Conservation (phyloP, 2,329 filamentous ascomycete species). For the Hypomyces rosellus region DNA sequence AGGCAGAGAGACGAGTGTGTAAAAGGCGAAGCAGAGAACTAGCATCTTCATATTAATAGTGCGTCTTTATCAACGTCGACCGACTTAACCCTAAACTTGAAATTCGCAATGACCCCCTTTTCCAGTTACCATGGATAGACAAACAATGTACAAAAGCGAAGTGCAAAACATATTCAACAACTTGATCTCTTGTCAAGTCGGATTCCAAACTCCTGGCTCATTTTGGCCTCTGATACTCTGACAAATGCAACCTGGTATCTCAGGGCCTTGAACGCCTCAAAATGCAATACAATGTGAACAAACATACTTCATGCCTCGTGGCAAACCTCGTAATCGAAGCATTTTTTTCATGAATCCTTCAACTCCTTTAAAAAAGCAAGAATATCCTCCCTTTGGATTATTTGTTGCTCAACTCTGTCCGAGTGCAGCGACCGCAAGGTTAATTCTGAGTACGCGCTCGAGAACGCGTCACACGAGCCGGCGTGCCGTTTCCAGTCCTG, state of each 20-base stretch:
- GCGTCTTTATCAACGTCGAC: no score
- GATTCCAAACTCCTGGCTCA: not conserved
- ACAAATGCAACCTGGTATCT: conserved; percentile 9
- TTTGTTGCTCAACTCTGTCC: no score
- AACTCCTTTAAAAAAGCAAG: conserved; percentile 3
- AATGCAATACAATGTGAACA: not conserved
- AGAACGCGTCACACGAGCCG: conserved; percentile 27
- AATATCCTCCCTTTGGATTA: not conserved
- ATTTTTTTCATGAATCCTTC: not conserved
- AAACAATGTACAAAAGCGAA: no score
- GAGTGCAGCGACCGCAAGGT: not conserved
- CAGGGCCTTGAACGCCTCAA: conserved; percentile 1
- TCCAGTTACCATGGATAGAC: no score
- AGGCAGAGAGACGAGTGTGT: no score
- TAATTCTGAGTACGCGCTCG: conserved; percentile 20
- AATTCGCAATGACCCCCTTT: no score
- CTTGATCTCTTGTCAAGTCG: not conserved
- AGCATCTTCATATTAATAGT: no score
- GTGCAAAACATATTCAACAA: not conserved
- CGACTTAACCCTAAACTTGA: no score
- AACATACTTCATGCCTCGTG: not conserved
- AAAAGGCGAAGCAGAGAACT: no score
- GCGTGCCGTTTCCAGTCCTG: conserved; percentile 29
- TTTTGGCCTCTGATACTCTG: not conserved
- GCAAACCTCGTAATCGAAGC: not conserved